Evolutionary conservation across 495 filamentous ascomycete species (phyloP), one percentile per base, ranked within the genome.

Genomic region (Talaromyces stipitatus): DNA sequence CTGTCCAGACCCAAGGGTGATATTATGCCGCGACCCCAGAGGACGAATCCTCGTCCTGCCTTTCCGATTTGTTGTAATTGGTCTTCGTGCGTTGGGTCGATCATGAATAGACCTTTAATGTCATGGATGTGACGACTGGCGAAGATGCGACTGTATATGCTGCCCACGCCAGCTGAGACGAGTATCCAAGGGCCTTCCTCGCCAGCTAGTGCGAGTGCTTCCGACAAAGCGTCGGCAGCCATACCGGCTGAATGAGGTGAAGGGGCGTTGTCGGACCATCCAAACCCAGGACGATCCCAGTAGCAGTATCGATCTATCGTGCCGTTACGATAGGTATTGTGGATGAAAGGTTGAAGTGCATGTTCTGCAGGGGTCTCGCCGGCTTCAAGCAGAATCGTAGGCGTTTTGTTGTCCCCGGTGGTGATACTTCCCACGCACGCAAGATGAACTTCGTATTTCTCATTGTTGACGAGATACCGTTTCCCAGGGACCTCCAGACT

Each of bases 211-310:
- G 87, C 82, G 2, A 98, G 78, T 0, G 91, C 87, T 72, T 97
- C 91, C 23, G 89, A 88, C 16, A 97, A 76, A 5, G 83, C 89
- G 63, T 96, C 90, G 6, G 87, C 83, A 1, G 88, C 85, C 86
- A 95, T 95, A 53, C 92, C 90, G 9, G 89, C 92, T 3, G 89
- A 92, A 64, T 95, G 85, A 1, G 94, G 92, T 2, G 91, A 96
- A 8, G 92, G 94, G 0, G 94, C 92, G 60, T 91, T 91, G 71
- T 98, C 94, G 47, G 89, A 94, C 84, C 88, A 96, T 32, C 78
- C 91, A 51, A 91, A 74, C 1, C 94, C 94, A 1, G 94, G 94
- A 20, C 94, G 87, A 64, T 98, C 94, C 73, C 89, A 95, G 70
- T 95, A 97, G 75, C 94, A 98, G 71, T 94, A 98, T 46, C 92